Evolutionary conservation across 495 filamentous ascomycete genomes (phyloP).

Genomic region (Neurospora discreta): DNA sequence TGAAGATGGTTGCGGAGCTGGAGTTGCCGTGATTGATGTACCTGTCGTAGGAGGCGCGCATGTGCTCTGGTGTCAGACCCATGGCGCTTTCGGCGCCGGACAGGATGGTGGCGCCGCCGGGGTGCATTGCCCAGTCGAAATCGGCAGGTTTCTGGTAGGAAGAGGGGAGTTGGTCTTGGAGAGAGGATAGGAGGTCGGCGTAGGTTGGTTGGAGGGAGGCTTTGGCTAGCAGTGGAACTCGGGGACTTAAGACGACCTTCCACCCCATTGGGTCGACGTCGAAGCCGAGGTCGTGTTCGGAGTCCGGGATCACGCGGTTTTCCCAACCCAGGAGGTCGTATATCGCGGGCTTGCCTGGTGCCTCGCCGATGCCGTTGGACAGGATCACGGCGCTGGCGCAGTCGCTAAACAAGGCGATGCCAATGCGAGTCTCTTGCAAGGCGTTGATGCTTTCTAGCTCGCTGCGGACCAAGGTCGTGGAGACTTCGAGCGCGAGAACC

Average conservation of each 20-base stretch:
- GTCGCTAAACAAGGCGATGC: constrained; percentile 50
- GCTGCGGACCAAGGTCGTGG: constrained; percentile 44
- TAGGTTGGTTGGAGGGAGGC: constrained; percentile 40
- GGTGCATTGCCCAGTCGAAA: constrained; percentile 62
- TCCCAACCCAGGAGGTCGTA: constrained; percentile 52
- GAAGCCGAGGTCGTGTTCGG: constrained; percentile 46
- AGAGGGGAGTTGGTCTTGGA: constrained; percentile 29
- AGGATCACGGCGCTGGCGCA: constrained; percentile 49
- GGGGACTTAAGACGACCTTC: constrained; percentile 49
- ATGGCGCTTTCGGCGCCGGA: constrained; percentile 45
- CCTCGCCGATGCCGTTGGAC: constrained; percentile 40
- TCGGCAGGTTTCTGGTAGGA: constrained; percentile 32
- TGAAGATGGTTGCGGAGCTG: constrained; percentile 48
- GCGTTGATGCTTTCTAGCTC: constrained; percentile 46
- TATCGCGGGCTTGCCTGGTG: constrained; percentile 18
- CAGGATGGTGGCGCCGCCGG: constrained; percentile 53
- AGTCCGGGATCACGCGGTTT: constrained; percentile 41
- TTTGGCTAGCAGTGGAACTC: constrained; percentile 42
- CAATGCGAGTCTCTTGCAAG: constrained; percentile 44
- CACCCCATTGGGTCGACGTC: constrained; percentile 48
- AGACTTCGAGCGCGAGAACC: constrained; percentile 50
- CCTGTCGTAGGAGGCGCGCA: constrained; percentile 50
- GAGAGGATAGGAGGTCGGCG: constrained; percentile 29
- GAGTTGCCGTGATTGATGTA: constrained; percentile 52
- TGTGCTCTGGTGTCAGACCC: constrained; percentile 43